Conservation (phyloP, 306 rosid species). For the Rosa lucieae region DNA sequence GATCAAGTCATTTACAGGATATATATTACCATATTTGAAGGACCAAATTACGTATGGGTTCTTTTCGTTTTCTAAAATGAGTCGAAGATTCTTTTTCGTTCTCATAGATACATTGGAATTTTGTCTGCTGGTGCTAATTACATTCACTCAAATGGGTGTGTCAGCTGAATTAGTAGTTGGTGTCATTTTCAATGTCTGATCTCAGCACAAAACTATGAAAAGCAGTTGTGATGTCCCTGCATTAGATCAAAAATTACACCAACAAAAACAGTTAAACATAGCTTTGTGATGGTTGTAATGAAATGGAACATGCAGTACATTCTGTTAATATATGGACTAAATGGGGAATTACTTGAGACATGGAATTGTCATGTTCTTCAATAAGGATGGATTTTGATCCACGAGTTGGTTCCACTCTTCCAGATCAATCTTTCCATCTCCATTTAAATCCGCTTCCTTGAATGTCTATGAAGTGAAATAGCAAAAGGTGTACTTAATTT, state of each 20-base stretch:
- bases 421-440: constrained; percentile 60
- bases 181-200: constrained; percentile 29
- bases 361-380: constrained; percentile 68
- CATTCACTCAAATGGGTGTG: background rate
- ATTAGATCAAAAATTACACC: background rate
- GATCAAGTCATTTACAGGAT: too few relatives aligned
- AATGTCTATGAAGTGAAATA: constrained; percentile 35
- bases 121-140: too few relatives aligned
- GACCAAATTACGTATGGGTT: too few relatives aligned
- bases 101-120: too few relatives aligned
- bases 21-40: too few relatives aligned
- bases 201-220: constrained; percentile 40
- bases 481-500: background rate
- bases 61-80: too few relatives aligned
- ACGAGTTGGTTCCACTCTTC: constrained; percentile 47
- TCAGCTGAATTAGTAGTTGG: constrained; percentile 9
- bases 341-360: constrained; percentile 41
- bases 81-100: too few relatives aligned
- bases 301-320: background rate
- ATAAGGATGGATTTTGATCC: constrained; percentile 46
- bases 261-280: background rate
- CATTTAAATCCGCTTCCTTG: constrained; percentile 51
- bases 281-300: background rate
- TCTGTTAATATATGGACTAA: background rate
- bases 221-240: constrained; percentile 46